Evolutionary conservation across 106 monocot genomes (phyloP), one percentile per base, ranked within the genome.

Genomic region (Allium sativum): DNA sequence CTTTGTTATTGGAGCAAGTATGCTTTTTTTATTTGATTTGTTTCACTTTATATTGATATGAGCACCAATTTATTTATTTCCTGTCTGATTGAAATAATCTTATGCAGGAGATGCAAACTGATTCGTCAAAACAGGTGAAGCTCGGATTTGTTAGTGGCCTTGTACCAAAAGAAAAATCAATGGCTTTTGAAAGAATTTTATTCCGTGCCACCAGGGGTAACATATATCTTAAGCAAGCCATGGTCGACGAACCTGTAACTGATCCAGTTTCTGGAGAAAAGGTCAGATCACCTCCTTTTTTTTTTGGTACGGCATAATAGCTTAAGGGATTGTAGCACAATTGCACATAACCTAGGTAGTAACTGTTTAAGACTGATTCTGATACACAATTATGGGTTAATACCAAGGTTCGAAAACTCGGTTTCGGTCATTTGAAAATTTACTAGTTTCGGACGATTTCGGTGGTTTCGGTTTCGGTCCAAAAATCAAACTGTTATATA

Each of bases 171-270:
- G 96, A 82, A 43, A 98, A 98, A 69, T 64, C 84, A 17, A 72
- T 91, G 82, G 87, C 85, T 65, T 98, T 98, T 85, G 96, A 98
- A 77, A 79, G 96, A 66, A 87, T 91, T 70, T 74, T 98, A 40
- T 98, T 98, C 53, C 90, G 96, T 73, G 96, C 90, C 62, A 98
- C 96, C 17, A 79, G 87, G 69, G 96, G 96, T 40, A 98, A 98
- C 70, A 70, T 98, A 70, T 98, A 79, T 52, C 77, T 98, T 40
- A 98, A 72, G 67, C 96, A 98, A 79, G 70, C 66, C 55, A 45
- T 67, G 53, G 61, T 98, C 65, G 96, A 98, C 74, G 76, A 82
- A 51, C 91, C 82, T 12, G 96, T 98, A 58, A 78, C 75, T 7
- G 96, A 98, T 52, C 96, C 96, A 48, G 69, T 84, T 53, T 91